Conservation (phyloP, 768 basidiomycete genomes). For the Tricholoma sp. region DNA sequence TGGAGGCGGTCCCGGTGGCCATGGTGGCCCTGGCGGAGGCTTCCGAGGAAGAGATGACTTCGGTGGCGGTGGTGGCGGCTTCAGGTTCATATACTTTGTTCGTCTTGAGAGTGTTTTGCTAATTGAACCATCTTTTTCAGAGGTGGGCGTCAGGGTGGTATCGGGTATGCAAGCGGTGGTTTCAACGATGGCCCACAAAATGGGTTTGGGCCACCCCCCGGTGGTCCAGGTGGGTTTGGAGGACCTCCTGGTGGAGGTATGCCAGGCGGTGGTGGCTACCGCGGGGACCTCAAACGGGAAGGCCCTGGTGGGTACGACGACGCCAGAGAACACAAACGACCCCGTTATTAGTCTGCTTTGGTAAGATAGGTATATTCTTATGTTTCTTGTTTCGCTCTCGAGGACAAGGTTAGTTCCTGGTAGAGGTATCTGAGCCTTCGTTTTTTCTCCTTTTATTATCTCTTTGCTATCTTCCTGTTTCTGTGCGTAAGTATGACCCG, state of each 20-base stretch:
- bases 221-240: slow-evolving; percentile 33
- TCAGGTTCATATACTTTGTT: slow-evolving; percentile 35
- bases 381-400: background rate
- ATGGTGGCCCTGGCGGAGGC: slow-evolving; percentile 32
- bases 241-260: slow-evolving; percentile 36
- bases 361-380: slow-evolving; percentile 12
- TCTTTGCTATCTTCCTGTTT: slow-evolving; percentile 8
- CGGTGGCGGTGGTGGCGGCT: slow-evolving; percentile 36
- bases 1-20: slow-evolving; percentile 30
- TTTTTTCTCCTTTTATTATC: slow-evolving; percentile 1
- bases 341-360: slow-evolving; percentile 56
- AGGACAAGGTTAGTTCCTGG: slow-evolving; percentile 5
- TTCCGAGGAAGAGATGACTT: slow-evolving; percentile 35
- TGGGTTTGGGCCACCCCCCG: slow-evolving; percentile 38
- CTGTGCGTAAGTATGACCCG: slow-evolving; percentile 20
- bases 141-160: slow-evolving; percentile 67
- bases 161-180: slow-evolving; percentile 64
- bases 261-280: slow-evolving; percentile 52
- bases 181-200: slow-evolving; percentile 49
- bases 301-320: slow-evolving; percentile 77
- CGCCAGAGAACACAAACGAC: slow-evolving; percentile 68
- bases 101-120: slow-evolving; percentile 3
- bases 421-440: slow-evolving; percentile 12
- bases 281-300: slow-evolving; percentile 74
- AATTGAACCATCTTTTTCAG: slow-evolving; percentile 22